A percentile compares a stretch with the other conserved stretches of the same genome.
These are phyloP conservation scores for Sanghuangporus weigelae DNA, from an alignment of 1,284 basidiomycete genomes.

Conservation along the genomic window DNA sequence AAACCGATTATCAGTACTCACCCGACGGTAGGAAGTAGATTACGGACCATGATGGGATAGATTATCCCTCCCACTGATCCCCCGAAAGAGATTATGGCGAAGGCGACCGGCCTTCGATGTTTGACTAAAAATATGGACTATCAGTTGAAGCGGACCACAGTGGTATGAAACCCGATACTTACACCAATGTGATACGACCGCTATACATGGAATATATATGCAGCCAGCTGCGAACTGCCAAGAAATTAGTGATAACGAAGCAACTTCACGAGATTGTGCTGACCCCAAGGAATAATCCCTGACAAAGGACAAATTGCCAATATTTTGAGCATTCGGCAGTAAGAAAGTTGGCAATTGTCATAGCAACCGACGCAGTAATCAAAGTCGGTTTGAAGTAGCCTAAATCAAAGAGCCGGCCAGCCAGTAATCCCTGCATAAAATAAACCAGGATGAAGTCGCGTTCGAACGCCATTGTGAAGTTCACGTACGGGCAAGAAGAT, in stretches of 20 bases:
- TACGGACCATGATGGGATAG: slow-evolving; percentile 40
- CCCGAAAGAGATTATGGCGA: slow-evolving; percentile 37
- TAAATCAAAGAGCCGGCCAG: slow-evolving; percentile 53
- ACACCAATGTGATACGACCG: slow-evolving; percentile 46
- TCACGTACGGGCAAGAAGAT: slow-evolving; percentile 25
- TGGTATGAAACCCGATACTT: neutral
- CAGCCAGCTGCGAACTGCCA: slow-evolving; percentile 37
- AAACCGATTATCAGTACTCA: neutral
- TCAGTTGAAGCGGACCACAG: too few relatives aligned
- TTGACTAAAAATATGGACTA: slow-evolving; percentile 25
- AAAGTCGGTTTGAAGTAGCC: slow-evolving; percentile 48
- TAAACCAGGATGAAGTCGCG: slow-evolving; percentile 16
- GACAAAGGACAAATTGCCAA: slow-evolving; percentile 55
- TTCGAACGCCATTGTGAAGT: neutral
- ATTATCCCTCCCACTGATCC: slow-evolving; percentile 42
- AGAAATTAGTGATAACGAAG: neutral
- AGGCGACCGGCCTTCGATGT: slow-evolving; percentile 34
- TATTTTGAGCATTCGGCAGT: slow-evolving; percentile 49
- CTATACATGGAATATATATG: slow-evolving; percentile 42
- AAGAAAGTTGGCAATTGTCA: slow-evolving; percentile 48
- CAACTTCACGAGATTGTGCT: slow-evolving; percentile 13
- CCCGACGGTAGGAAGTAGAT: slow-evolving; percentile 29
- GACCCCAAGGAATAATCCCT: slow-evolving; percentile 47
- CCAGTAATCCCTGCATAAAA: slow-evolving; percentile 27
- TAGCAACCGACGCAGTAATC: slow-evolving; percentile 36